Percentiles rank a stretch among this genome's conserved stretches.
These are phyloP conservation scores for Vigna mungo DNA, from an alignment of 306 rosid species.

Conservation along the genomic window DNA sequence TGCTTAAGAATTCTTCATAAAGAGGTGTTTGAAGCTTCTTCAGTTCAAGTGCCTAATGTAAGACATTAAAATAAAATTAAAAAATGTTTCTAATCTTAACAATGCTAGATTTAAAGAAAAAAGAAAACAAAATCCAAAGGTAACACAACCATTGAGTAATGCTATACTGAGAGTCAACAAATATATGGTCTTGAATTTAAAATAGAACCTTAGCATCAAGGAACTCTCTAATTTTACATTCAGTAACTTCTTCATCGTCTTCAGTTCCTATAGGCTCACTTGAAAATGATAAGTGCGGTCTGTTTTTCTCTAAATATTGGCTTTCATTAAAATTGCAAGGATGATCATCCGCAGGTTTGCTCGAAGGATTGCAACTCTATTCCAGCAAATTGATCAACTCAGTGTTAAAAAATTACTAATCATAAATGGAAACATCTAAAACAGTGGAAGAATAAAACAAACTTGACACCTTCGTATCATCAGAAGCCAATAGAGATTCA, in stretches of 20 bases:
- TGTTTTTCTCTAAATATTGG: slow-evolving; percentile 54
- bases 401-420: slow-evolving; percentile 29
- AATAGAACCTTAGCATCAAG: slow-evolving; percentile 78
- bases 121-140: slow-evolving; percentile 15
- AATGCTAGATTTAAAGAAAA: slow-evolving; percentile 26
- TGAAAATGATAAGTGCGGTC: slow-evolving; percentile 60
- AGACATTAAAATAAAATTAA: slow-evolving; percentile 39
- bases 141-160: slow-evolving; percentile 27
- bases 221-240: slow-evolving; percentile 86
- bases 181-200: slow-evolving; percentile 27
- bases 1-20: slow-evolving; percentile 76
- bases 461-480: slow-evolving; percentile 66
- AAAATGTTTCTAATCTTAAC: slow-evolving; percentile 19
- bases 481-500: slow-evolving; percentile 52
- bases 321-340: slow-evolving; percentile 65
- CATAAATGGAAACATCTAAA: slow-evolving; percentile 45
- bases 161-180: slow-evolving; percentile 31
- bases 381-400: slow-evolving; percentile 43
- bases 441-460: slow-evolving; percentile 18
- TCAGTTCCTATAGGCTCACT: slow-evolving; percentile 67
- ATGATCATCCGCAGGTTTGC: slow-evolving; percentile 80
- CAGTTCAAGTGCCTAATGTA: slow-evolving; percentile 75
- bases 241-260: slow-evolving; percentile 91
- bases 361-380: slow-evolving; percentile 86
- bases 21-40: slow-evolving; percentile 89